phyloP scores from a whole-genome alignment of 1,139 yeast species.

The Pneumocystis murina region DNA sequence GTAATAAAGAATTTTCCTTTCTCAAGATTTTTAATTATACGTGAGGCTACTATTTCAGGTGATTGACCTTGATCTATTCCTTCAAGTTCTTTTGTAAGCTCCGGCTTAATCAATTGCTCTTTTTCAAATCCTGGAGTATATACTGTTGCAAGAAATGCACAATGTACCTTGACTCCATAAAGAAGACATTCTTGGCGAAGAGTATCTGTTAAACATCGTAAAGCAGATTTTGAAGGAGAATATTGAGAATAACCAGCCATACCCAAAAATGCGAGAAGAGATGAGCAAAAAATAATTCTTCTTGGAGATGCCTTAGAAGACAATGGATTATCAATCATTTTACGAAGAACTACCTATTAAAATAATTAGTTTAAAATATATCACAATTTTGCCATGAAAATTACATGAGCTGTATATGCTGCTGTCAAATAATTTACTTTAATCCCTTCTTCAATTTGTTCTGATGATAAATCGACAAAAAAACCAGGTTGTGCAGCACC shows the following conservation, averaged over 20 bases:
- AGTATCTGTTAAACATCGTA: conserved; percentile 57
- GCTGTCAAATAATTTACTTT: conserved; percentile 61
- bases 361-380: neutral
- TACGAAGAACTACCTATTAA: conserved; percentile 27
- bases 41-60: conserved; percentile 50
- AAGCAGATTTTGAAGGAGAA: conserved; percentile 77
- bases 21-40: conserved; percentile 41
- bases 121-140: conserved; percentile 70
- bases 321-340: conserved; percentile 25
- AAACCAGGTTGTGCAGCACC: conserved; percentile 66
- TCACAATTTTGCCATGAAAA: neutral
- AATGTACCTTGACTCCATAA: conserved; percentile 38
- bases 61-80: conserved; percentile 66
- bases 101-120: conserved; percentile 77
- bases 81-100: conserved; percentile 65
- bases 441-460: conserved; percentile 48
- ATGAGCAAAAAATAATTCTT: conserved; percentile 63
- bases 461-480: conserved; percentile 48
- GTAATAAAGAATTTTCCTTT: conserved; percentile 60
- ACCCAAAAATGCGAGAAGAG: conserved; percentile 70
- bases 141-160: conserved; percentile 79
- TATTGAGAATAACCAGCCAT: conserved; percentile 85
- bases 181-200: conserved; percentile 69
- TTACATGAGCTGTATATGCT: conserved; percentile 47
- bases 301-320: conserved; percentile 21